Base-by-base conservation (phyloP, 129 eudicot species). In the Artemisia argyi region DNA sequence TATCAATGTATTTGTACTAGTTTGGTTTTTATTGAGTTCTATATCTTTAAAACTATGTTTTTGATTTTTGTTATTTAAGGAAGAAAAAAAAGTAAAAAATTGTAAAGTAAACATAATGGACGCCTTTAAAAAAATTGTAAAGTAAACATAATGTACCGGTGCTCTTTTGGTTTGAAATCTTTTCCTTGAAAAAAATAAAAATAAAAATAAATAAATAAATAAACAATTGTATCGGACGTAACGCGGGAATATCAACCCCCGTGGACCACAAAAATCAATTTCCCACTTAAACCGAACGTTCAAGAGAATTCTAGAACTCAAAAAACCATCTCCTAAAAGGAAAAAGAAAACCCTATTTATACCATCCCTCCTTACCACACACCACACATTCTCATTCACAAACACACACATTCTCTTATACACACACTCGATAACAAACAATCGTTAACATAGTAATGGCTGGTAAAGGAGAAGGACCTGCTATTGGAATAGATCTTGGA, bases 241-340 rank as follows among this genome's bases (percentile, higher is more conserved):
- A 55, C 54, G 67, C 58, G 67, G 76, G 68, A 72, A 73, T 61
- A 48, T 73, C 20, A 49, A 47, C 48, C 1, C 28, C 47, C 60
- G 19, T 13, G 11, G 48, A 50, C 61, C 52, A 62, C 17, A 22
- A 63, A 61, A 63, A 61, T 61, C 62, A 19, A 61, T 5, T 30
- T 44, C 2, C n/a, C 7, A 17, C 32, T 28, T 48, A 30, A 61
- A 61, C 14, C 18, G 10, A 51, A 62, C 50, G 63, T 62, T 32
- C 18, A 26, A 32, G 70, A 73, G 64, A 61, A 73, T 73, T 73
- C 77, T 73, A 73, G 77, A 73, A 73, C 17, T 17, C 47, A 12
- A 20, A 14, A 9, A 24, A 26, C 35, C 19, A 20, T 72, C 76
- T 61, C 61, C 46, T 3, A 13, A 46, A 35, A 44, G 1, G 11